phyloP scores from a whole-genome alignment of 1,139 yeast species.

The Diutina neorugosa region DNA sequence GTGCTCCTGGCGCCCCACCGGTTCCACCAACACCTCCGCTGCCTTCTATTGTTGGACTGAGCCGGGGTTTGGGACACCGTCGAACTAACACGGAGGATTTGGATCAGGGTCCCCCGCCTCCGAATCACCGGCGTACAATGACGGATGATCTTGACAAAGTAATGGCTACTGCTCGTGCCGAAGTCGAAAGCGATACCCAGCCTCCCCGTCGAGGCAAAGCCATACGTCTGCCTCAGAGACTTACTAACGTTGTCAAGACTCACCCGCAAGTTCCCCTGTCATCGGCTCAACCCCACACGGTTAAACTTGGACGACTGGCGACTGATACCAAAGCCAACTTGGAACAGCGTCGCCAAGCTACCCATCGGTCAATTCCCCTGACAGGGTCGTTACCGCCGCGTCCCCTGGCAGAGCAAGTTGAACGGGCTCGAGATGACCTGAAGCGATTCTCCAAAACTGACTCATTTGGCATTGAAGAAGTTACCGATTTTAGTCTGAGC shows the following conservation, averaged over 20 bases:
- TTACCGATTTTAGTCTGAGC: not conserved
- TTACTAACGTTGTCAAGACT: not conserved
- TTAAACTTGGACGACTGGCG: not conserved
- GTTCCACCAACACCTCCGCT: not conserved
- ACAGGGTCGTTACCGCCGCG: not conserved
- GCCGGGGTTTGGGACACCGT: not conserved
- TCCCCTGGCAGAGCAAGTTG: conserved; percentile 1
- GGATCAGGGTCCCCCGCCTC: not conserved
- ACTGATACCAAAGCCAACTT: not conserved
- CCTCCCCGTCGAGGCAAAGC: not conserved
- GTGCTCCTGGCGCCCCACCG: not conserved
- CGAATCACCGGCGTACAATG: not conserved
- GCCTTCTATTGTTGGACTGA: not conserved
- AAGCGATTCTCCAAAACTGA: not conserved
- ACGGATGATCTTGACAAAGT: conserved; percentile 2
- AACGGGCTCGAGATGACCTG: not conserved
- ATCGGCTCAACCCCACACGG: not conserved
- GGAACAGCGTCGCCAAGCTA: not conserved
- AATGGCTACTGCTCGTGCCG: conserved; percentile 3
- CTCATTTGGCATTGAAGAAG: not conserved
- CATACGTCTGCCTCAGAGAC: not conserved
- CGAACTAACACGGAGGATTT: not conserved
- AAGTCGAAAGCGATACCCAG: not conserved
- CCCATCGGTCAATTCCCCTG: not conserved
- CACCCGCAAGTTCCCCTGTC: not conserved